Conservation (phyloP, 108 stramenopile genomes). For the Poteriospumella lacustris region DNA sequence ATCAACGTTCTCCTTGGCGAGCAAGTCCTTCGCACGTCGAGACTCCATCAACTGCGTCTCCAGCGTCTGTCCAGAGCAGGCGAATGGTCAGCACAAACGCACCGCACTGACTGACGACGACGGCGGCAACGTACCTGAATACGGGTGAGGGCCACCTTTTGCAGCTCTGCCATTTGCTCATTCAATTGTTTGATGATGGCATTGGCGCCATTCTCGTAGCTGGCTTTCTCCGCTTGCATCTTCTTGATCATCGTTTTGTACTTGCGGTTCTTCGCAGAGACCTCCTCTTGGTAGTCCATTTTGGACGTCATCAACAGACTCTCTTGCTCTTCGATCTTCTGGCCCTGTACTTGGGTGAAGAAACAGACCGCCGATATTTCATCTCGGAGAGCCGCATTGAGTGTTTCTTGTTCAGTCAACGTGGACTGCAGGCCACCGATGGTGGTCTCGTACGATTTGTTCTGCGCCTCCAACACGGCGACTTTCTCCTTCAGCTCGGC, state of each 20-base stretch:
- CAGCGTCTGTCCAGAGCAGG: background rate
- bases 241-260: background rate
- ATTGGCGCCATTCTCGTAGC: background rate
- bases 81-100: background rate
- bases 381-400: too few relatives aligned
- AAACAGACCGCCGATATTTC: background rate
- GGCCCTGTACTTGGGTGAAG: background rate
- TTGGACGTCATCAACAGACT: too few relatives aligned
- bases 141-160: background rate
- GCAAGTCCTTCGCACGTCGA: background rate
- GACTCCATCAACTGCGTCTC: conserved; percentile 4
- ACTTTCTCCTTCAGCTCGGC: too few relatives aligned
- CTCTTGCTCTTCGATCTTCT: background rate
- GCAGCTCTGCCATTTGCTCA: background rate
- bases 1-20: too few relatives aligned
- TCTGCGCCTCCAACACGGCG: too few relatives aligned
- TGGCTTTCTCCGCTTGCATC: background rate
- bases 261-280: background rate
- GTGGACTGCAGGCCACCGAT: too few relatives aligned
- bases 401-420: too few relatives aligned
- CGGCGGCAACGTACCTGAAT: background rate
- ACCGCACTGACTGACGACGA: background rate
- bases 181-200: background rate
- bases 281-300: background rate
- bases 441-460: too few relatives aligned